A percentile compares a stretch with the other conserved stretches of the same genome.
Evolutionary conservation across 1,139 yeast genomes (phyloP).

Genomic region (Wickerhamomyces sp.): DNA sequence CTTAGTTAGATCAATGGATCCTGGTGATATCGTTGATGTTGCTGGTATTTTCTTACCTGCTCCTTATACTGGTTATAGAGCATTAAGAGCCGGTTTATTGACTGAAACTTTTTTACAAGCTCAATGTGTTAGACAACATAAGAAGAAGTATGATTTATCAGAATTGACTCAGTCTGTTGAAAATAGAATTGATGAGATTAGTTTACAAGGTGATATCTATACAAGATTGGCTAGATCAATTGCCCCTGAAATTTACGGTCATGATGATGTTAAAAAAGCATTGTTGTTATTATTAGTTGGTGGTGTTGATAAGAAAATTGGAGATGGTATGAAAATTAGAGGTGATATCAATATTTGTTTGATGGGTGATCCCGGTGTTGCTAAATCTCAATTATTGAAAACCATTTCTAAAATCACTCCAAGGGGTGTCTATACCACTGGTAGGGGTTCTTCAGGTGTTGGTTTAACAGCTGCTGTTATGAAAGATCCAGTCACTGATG

Average conservation of each 20-base stretch:
- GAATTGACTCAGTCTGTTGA: conserved; percentile 56
- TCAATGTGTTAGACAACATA: conserved; percentile 80
- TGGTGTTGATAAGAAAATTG: conserved; percentile 91
- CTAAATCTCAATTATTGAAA: conserved; percentile 92
- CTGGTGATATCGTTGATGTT: conserved; percentile 93
- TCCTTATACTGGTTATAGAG: conserved; percentile 94
- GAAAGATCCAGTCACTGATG: conserved; percentile 98
- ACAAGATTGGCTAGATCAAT: conserved; percentile 79
- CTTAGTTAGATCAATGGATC: conserved; percentile 78
- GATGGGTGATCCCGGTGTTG: conserved; percentile 99
- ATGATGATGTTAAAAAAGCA: conserved; percentile 89
- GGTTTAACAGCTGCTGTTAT: conserved; percentile 99
- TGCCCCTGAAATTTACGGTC: conserved; percentile 98
- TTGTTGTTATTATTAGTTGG: conserved; percentile 80
- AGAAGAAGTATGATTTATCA: conserved; percentile 73
- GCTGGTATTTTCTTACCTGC: conserved; percentile 90
- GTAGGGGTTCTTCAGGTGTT: conserved; percentile 98
- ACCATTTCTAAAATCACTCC: conserved; percentile 93
- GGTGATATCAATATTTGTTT: conserved; percentile 96
- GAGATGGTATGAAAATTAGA: conserved; percentile 95
- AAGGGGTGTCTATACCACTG: conserved; percentile 95
- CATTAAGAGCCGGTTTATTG: conserved; percentile 83
- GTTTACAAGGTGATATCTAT: conserved; percentile 64
- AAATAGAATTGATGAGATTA: conserved; percentile 48
- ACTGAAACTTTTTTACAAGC: conserved; percentile 94